These are phyloP conservation scores for Leccinum truebloodii DNA, from an alignment of 768 basidiomycete genomes.

Conservation along the genomic window DNA sequence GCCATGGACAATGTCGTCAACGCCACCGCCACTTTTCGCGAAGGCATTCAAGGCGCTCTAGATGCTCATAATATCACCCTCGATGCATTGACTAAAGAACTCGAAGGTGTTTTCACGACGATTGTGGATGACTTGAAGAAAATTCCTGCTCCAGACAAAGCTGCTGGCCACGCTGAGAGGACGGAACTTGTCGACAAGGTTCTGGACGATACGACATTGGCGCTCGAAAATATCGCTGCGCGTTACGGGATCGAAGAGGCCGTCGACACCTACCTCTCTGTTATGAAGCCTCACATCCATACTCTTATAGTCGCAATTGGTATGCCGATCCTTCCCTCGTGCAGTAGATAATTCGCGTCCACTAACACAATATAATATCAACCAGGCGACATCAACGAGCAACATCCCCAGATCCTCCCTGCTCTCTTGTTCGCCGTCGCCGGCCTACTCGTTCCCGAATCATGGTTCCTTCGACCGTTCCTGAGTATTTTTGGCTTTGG, in stretches of 20 bases:
- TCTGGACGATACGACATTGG: constrained; percentile 5
- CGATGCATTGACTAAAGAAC: constrained; percentile 11
- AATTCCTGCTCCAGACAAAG: neutral
- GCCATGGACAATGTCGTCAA: constrained; percentile 14
- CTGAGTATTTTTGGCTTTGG: constrained; percentile 18
- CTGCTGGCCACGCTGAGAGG: constrained; percentile 7
- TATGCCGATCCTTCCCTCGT: neutral
- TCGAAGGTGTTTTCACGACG: constrained; percentile 10
- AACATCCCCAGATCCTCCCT: constrained; percentile 9
- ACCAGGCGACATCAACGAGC: constrained; percentile 17
- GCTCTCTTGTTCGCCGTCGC: constrained; percentile 3
- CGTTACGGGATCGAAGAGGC: constrained; percentile 10
- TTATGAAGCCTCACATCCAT: constrained; percentile 9
- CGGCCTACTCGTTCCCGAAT: constrained; percentile 11
- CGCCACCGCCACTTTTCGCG: constrained; percentile 14
- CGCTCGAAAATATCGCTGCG: constrained; percentile 1
- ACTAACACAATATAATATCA: neutral
- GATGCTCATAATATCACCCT: constrained; percentile 8
- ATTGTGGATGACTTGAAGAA: constrained; percentile 6
- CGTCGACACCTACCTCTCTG: constrained; percentile 1
- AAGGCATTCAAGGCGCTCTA: constrained; percentile 8
- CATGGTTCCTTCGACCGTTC: constrained; percentile 18
- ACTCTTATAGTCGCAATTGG: constrained; percentile 12
- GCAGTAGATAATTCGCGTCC: too few species aligned
- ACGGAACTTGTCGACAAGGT: constrained; percentile 6